Evolutionary conservation across 2,329 filamentous ascomycete genomes (phyloP).

Genomic region (Aspergillus caelatus): DNA sequence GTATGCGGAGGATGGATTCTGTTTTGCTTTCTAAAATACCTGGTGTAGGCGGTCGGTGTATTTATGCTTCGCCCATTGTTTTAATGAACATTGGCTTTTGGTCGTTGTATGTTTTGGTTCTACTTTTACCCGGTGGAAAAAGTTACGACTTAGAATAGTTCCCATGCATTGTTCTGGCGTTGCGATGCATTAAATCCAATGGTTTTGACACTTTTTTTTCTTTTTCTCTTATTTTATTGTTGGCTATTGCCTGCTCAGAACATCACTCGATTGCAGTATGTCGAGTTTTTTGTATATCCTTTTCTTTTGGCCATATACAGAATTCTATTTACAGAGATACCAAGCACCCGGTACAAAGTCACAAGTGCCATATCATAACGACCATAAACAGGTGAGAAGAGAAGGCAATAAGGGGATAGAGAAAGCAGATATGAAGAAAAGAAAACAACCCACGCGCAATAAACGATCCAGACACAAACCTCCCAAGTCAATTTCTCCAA

Average conservation of each 20-base stretch:
- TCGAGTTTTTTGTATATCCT: constrained; percentile 2
- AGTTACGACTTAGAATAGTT: constrained; percentile 11
- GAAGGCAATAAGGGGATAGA: constrained; percentile 9
- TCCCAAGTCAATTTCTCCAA: constrained; percentile 11
- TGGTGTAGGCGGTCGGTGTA: background rate
- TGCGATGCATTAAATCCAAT: constrained; percentile 1
- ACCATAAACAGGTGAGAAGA: constrained; percentile 3
- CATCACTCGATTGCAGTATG: background rate
- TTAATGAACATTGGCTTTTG: background rate
- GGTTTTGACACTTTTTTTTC: no score
- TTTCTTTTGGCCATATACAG: background rate
- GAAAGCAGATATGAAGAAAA: background rate
- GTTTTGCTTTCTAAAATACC: constrained; percentile 16
- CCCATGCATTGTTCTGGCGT: background rate
- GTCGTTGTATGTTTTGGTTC: background rate
- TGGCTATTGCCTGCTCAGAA: background rate
- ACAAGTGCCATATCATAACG: background rate
- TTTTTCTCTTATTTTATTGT: background rate
- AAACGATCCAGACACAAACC: constrained; percentile 6
- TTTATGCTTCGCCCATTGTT: background rate
- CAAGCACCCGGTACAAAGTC: background rate
- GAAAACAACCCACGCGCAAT: background rate
- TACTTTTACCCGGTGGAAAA: background rate
- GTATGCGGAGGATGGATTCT: constrained; percentile 12
- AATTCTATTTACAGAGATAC: constrained; percentile 4